These are phyloP conservation scores for Neofusicoccum ribis DNA, from an alignment of 2,329 filamentous ascomycete species.

Conservation along the genomic window DNA sequence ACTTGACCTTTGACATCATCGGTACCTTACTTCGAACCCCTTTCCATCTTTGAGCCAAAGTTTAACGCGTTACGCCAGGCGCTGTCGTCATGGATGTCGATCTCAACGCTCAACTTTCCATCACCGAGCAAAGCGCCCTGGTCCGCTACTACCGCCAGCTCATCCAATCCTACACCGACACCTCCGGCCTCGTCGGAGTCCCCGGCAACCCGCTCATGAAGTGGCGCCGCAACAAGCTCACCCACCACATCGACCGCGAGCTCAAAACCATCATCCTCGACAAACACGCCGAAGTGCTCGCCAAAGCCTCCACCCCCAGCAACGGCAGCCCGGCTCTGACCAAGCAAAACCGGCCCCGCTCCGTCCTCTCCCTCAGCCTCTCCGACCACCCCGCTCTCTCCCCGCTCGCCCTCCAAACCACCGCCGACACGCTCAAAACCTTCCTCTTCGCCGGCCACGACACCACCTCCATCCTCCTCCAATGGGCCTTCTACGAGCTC, in stretches of 20 bases:
- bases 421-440: constrained; percentile 26
- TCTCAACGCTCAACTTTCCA: constrained; percentile 2
- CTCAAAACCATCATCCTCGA: constrained; percentile 25
- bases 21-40: neutral
- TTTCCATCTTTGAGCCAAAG: neutral
- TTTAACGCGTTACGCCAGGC: neutral
- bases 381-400: constrained; percentile 19
- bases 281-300: constrained; percentile 20
- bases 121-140: neutral
- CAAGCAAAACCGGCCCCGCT: constrained; percentile 3
- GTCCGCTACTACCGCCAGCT: constrained; percentile 21
- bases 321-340: neutral
- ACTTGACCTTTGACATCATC: constrained; percentile 20
- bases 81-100: constrained; percentile 12
- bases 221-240: constrained; percentile 20
- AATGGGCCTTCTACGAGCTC: constrained; percentile 24
- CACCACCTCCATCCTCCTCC: constrained; percentile 29
- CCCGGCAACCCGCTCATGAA: neutral
- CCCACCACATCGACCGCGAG: constrained; percentile 18
- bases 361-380: constrained; percentile 9
- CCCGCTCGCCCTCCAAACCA: constrained; percentile 19
- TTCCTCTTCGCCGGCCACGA: constrained; percentile 41
- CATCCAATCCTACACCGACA: constrained; percentile 5
- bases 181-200: neutral
- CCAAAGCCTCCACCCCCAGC: neutral